Base-by-base conservation (phyloP, 1,139 yeast species). In the Taphrina deformans region DNA sequence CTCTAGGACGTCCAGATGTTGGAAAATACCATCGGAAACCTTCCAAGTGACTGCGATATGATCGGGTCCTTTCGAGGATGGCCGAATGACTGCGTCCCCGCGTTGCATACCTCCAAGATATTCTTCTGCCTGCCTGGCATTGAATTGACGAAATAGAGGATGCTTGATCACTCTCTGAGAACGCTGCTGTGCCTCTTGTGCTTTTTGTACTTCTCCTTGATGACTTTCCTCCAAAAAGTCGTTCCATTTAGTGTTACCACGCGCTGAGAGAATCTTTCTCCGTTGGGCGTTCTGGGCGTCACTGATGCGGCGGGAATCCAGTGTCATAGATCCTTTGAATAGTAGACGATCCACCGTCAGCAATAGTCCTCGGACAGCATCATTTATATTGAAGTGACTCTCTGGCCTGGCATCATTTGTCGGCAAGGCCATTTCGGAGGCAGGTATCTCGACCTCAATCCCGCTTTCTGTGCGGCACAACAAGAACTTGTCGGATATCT, bases 41-140 rank as follows among this genome's bases (percentile, higher is more conserved):
- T 93, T 93, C 98, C 99, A 93, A 0, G 99, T 93, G 46, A 92
- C 88, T 1, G 97, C 92, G 71, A 93, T 82, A 75, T 85, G 97
- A 70, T 89, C 88, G 51, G 84, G 82, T 40, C 99, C 99, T 69
- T 87, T 85, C 6, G 96, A 89, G 0, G 97, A 91, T 10, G 98
- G 99, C 71, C 99, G 84, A 66, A 93, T 89, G 35, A 95, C 96
- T 77, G 91, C 84, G 72, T 90, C 97, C 60, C 99, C 99, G 67
- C 92, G 87, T 55, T 86, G 84, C 75, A 88, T 84, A 16, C 96
- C 89, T 12, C 97, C 97, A 73, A 93, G 81, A 72, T 82, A 92
- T 72, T 89, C 96, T 76, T 93, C 98, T 0, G 99, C 98, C 78
- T 93, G 97, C 68, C 82, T 82, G 68, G 88, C 84, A 72, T 85